Percentiles rank a stretch among this genome's conserved stretches.
Conservation (phyloP, 2,329 filamentous ascomycete species). For the Colletotrichum siamense region DNA sequence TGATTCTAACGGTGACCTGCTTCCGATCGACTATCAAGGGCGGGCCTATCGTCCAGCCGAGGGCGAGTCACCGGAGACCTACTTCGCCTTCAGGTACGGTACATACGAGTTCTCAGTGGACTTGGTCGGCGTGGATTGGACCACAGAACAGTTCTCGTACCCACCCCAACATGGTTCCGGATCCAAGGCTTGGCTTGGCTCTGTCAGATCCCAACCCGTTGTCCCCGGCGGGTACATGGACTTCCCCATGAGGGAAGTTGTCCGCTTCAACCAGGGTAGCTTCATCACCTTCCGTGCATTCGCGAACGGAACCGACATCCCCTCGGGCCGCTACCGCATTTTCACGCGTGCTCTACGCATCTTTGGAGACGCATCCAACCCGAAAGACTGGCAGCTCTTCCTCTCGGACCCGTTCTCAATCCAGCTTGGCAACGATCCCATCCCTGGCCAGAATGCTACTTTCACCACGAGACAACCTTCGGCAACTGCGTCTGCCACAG, state of each 20-base stretch:
- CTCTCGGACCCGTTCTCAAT: conserved; percentile 35
- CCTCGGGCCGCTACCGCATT: conserved; percentile 20
- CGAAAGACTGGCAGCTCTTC: conserved; percentile 50
- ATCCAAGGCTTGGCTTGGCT: conserved; percentile 13
- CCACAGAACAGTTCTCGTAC: conserved; percentile 18
- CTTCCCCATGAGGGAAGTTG: conserved; percentile 11
- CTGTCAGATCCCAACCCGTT: conserved; percentile 7
- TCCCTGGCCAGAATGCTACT: not conserved
- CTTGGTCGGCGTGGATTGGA: conserved; percentile 23
- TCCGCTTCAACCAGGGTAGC: conserved; percentile 14
- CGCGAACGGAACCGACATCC: conserved; percentile 20
- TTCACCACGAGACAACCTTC: not conserved
- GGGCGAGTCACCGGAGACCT: conserved; percentile 21
- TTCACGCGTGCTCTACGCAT: conserved; percentile 53
- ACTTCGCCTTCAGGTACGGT: conserved; percentile 25
- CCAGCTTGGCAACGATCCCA: conserved; percentile 19
- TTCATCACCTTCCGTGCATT: conserved; percentile 20
- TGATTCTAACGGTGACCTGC: conserved; percentile 6
- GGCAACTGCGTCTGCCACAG: not conserved
- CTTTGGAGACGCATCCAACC: conserved; percentile 50
- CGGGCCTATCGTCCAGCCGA: conserved; percentile 17
- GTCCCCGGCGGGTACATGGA: not conserved
- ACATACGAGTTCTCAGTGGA: conserved; percentile 26
- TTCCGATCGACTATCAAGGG: conserved; percentile 21
- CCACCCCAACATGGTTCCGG: conserved; percentile 11